Percentiles rank a stretch among this genome's conserved stretches.
Evolutionary conservation across 2,329 filamentous ascomycete genomes (phyloP).

Genomic region (Epichloe bromicola): DNA sequence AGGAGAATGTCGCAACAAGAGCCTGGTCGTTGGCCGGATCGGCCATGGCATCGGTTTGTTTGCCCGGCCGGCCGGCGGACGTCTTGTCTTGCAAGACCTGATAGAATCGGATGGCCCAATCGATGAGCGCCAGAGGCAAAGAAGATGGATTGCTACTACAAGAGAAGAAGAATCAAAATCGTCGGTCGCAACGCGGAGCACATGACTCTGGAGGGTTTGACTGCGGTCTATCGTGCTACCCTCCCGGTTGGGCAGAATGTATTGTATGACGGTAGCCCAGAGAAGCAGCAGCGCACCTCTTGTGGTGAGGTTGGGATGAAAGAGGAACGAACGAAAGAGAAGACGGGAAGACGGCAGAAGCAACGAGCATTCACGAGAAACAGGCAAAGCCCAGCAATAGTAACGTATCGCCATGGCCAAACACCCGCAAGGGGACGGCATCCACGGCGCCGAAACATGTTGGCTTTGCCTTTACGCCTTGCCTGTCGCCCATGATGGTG

Average conservation of each 20-base stretch:
- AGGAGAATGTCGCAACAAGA: conserved; percentile 40
- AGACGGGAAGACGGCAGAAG: not conserved
- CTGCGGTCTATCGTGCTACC: not conserved
- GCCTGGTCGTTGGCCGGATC: conserved; percentile 31
- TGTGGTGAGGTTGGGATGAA: not conserved
- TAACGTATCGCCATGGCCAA: not conserved
- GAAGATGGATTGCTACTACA: conserved; percentile 2
- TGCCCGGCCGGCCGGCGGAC: conserved; percentile 10
- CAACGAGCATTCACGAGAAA: not conserved
- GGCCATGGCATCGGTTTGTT: conserved; percentile 26
- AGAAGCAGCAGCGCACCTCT: not conserved
- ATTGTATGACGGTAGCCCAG: not conserved
- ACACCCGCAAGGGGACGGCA: not conserved
- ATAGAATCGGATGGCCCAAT: conserved; percentile 27
- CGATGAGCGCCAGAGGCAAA: conserved; percentile 27
- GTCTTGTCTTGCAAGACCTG: conserved; percentile 13
- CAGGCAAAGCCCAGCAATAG: not conserved
- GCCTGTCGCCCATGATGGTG: too few relatives aligned
- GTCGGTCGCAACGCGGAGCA: not conserved
- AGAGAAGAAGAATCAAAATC: not conserved
- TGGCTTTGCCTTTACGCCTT: not conserved
- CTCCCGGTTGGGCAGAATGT: not conserved
- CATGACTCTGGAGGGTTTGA: not conserved
- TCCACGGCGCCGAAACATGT: not conserved
- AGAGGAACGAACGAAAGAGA: not conserved